phyloP scores from a whole-genome alignment of 352 stramenopile species.

The Phytophthora idaei region DNA sequence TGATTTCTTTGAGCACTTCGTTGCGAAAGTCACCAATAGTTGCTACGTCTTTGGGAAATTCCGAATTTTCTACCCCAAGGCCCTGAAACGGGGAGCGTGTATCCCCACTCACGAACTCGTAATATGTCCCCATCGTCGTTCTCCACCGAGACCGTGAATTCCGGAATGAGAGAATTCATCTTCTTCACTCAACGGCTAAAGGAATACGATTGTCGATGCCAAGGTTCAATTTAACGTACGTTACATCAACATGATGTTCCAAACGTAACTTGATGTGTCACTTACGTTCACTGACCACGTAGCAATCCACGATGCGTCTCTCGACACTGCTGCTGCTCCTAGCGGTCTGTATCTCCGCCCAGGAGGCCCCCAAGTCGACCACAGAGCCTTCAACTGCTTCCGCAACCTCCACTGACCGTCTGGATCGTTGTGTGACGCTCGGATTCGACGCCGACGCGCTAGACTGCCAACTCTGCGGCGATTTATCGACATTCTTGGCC shows the following conservation, averaged over 20 bases:
- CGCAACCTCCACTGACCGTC: not conserved
- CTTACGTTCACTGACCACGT: slow-evolving; percentile 4
- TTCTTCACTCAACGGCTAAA: too few species aligned
- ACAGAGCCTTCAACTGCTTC: not conserved
- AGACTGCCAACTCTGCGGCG: slow-evolving; percentile 64
- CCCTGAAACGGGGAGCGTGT: too few species aligned
- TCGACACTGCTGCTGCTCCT: slow-evolving; percentile 9
- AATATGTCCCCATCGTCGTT: too few species aligned
- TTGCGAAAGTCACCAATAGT: too few species aligned
- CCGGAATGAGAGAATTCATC: too few species aligned
- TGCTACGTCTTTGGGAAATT: too few species aligned
- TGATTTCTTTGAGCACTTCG: too few species aligned
- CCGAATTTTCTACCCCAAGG: too few species aligned
- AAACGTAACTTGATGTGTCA: not conserved
- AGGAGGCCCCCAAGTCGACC: slow-evolving; percentile 8
- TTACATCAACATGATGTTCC: not conserved
- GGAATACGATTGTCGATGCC: too few species aligned
- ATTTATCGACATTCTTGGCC: slow-evolving; percentile 45
- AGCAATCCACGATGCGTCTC: slow-evolving; percentile 8
- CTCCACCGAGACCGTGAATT: too few species aligned
- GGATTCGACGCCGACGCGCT: slow-evolving; percentile 68
- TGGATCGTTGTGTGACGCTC: slow-evolving; percentile 36
- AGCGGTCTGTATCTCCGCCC: slow-evolving; percentile 1
- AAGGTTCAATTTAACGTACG: too few species aligned
- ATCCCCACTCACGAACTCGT: too few species aligned